Conservation (phyloP, 371 early-diverging fungal genomes). For the Rhizopus microsporus region DNA sequence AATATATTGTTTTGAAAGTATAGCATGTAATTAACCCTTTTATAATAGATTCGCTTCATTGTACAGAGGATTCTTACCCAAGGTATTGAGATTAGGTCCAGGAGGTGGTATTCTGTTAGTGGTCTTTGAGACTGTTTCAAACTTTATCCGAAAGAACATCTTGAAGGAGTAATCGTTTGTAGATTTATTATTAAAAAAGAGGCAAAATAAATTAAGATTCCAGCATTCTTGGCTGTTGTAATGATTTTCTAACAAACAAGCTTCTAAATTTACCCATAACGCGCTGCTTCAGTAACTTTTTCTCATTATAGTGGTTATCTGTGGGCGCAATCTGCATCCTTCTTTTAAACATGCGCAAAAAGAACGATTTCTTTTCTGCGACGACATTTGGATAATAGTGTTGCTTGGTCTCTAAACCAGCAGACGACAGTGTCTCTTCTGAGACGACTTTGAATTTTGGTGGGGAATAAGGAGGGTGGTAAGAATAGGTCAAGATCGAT, state of each 20-base stretch:
- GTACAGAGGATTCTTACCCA: constrained; percentile 96
- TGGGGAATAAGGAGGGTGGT: not conserved
- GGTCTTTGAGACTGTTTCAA: constrained; percentile 88
- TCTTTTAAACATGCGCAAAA: constrained; percentile 18
- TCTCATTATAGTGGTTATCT: constrained; percentile 6
- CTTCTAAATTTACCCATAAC: constrained; percentile 12
- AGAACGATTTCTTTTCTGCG: constrained; percentile 11
- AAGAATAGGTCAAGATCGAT: not conserved
- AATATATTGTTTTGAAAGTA: constrained; percentile 14
- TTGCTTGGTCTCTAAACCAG: not conserved
- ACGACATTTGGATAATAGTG: constrained; percentile 2
- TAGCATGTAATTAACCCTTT: not conserved
- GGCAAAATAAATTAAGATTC: constrained; percentile 11
- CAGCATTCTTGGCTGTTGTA: constrained; percentile 10
- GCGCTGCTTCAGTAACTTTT: constrained; percentile 4
- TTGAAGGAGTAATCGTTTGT: constrained; percentile 36
- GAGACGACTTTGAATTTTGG: not conserved
- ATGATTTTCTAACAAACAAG: constrained; percentile 11
- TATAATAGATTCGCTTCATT: constrained; percentile 70
- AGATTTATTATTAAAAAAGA: not conserved
- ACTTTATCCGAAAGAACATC: constrained; percentile 80
- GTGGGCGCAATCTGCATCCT: constrained; percentile 19
- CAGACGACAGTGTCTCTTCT: not conserved
- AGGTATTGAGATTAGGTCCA: constrained; percentile 96
- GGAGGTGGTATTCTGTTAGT: constrained; percentile 88